Conservation (phyloP, 768 basidiomycete species). For the Calocera cornea region DNA sequence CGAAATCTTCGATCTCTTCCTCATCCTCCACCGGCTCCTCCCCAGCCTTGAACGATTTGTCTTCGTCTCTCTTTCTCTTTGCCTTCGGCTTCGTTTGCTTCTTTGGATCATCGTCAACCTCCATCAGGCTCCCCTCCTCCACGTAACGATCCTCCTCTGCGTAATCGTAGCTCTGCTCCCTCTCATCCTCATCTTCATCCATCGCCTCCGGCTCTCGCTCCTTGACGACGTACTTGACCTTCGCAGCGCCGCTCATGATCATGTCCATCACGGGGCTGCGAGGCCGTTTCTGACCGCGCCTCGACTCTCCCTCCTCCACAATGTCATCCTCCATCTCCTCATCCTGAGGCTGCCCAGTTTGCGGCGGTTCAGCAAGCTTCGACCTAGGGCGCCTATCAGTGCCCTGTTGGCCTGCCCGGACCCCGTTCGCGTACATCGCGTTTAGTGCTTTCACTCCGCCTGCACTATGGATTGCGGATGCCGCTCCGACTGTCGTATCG, state of each 20-base stretch:
- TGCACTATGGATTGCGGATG: background rate
- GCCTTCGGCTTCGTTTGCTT: background rate
- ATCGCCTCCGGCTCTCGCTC: background rate
- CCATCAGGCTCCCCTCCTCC: background rate
- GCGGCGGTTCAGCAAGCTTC: background rate
- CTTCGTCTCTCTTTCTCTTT: background rate
- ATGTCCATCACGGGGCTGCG: background rate
- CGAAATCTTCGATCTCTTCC: background rate
- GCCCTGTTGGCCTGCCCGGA: background rate
- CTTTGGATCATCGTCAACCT: background rate
- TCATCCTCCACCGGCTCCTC: background rate
- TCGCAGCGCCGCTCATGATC: background rate
- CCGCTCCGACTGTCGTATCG: background rate
- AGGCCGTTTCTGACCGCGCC: background rate
- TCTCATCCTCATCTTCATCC: constrained; percentile 1
- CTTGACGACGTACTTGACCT: background rate
- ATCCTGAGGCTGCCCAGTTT: background rate
- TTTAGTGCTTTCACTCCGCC: background rate
- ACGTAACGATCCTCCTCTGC: constrained; percentile 2
- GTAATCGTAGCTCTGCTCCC: background rate
- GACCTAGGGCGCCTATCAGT: background rate
- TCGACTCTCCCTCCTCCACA: background rate
- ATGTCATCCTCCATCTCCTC: background rate
- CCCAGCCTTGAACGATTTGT: background rate
- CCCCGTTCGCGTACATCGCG: background rate